Percentiles rank a stretch among this genome's conserved stretches.
phyloP scores from a whole-genome alignment of 106 monocot genomes.

The Dendrobium officinale region DNA sequence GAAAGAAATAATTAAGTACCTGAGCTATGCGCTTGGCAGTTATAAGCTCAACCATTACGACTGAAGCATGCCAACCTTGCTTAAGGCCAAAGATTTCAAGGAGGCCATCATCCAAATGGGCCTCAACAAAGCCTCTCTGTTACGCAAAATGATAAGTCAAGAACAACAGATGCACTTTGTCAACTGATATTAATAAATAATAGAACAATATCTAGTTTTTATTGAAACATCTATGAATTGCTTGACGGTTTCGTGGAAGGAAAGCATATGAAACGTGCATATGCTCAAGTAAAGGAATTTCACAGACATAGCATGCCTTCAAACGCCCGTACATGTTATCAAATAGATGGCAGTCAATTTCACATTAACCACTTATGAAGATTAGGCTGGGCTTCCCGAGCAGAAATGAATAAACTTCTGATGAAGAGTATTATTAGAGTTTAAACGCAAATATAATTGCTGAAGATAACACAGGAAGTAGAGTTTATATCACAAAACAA shows the following conservation, averaged over 20 bases:
- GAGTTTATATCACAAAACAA: background rate
- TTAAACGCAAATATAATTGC: background rate
- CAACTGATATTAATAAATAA: background rate
- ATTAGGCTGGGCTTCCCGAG: too few relatives aligned
- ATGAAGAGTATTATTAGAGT: background rate
- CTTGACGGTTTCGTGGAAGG: background rate
- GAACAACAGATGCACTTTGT: background rate
- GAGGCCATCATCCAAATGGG: slow-evolving; percentile 65
- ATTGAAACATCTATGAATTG: background rate
- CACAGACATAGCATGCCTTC: background rate
- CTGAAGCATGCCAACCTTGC: slow-evolving; percentile 82
- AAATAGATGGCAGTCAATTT: background rate
- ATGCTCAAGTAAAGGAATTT: background rate
- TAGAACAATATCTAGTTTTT: background rate
- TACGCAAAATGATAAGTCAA: slow-evolving; percentile 8
- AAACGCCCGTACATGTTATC: background rate
- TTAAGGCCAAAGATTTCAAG: slow-evolving; percentile 81
- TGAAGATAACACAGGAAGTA: background rate
- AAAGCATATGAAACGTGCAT: background rate
- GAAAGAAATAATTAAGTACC: slow-evolving; percentile 20
- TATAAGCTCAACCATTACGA: slow-evolving; percentile 71
- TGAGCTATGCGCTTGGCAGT: slow-evolving; percentile 77
- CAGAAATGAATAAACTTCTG: background rate
- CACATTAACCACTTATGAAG: too few relatives aligned
- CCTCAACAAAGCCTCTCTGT: slow-evolving; percentile 73